These are phyloP conservation scores for Pseudogymnoascus sp. DNA, from an alignment of 2,329 filamentous ascomycete genomes.

Conservation along the genomic window DNA sequence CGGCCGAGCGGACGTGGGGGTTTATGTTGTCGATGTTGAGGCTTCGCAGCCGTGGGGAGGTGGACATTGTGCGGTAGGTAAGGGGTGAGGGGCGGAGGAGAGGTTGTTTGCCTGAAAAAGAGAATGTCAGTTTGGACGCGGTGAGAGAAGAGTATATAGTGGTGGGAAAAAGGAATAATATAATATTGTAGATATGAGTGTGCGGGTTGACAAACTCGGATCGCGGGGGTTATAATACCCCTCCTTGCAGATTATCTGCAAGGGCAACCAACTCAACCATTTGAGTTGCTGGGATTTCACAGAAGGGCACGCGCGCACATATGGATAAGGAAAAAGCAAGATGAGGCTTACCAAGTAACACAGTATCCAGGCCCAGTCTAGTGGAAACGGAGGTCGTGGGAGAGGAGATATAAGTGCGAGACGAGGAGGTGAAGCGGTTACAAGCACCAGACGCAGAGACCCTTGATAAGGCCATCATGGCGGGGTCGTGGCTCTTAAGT, in stretches of 20 bases:
- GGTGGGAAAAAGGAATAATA: background rate
- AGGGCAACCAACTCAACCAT: background rate
- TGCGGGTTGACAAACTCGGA: background rate
- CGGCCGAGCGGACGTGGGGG: conserved; percentile 72
- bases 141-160: background rate
- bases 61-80: conserved; percentile 25
- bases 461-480: conserved; percentile 2
- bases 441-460: conserved; percentile 2
- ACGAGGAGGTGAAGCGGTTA: background rate
- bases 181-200: background rate
- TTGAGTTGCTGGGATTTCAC: background rate
- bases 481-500: background rate
- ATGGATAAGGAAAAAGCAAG: background rate
- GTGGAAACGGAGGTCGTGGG: background rate
- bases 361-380: background rate
- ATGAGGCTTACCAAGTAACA: conserved; percentile 1
- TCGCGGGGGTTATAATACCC: background rate
- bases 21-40: conserved; percentile 87
- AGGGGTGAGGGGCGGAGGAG: background rate
- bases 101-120: background rate
- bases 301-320: background rate
- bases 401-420: background rate
- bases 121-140: background rate
- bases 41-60: conserved; percentile 35
- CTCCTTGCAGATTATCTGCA: background rate